Percentiles rank a stretch among this genome's conserved stretches.
Conservation (phyloP, 139 green algal species). For the Chlamydomonas incerta region DNA sequence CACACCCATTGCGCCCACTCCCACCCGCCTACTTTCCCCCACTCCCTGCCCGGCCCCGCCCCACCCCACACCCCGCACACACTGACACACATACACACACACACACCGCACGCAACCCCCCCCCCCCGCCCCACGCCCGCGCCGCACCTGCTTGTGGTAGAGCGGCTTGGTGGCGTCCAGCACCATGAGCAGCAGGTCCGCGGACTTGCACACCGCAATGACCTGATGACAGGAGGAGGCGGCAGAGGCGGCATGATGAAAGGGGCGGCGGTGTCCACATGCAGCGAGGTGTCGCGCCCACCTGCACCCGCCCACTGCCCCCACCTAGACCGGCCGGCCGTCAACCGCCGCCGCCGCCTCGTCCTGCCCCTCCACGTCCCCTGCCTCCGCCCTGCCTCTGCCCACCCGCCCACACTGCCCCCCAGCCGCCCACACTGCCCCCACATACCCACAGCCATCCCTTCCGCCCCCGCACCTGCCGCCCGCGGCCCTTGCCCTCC, state of each 20-base stretch:
- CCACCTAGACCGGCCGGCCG: too few relatives aligned
- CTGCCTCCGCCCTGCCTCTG: not conserved
- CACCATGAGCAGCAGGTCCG: constrained; percentile 99
- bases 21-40: too few relatives aligned
- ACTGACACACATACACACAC: too few relatives aligned
- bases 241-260: not conserved
- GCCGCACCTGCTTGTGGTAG: constrained; percentile 44
- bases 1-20: too few relatives aligned
- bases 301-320: too few relatives aligned
- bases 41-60: too few relatives aligned
- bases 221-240: constrained; percentile 70
- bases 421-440: too few relatives aligned
- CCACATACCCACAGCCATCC: not conserved
- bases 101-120: too few relatives aligned
- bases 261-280: not conserved
- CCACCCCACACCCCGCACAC: too few relatives aligned
- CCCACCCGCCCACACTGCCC: not conserved
- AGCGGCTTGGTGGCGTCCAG: constrained; percentile 97
- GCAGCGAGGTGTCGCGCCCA: not conserved
- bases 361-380: too few relatives aligned
- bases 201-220: constrained; percentile 98
- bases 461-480: constrained; percentile 69
- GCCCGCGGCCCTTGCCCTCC: constrained; percentile 93
- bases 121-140: too few relatives aligned
- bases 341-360: too few relatives aligned